Evolutionary conservation across 805 yeast genomes (phyloP).

Genomic region (Suhomyces vadensis): DNA sequence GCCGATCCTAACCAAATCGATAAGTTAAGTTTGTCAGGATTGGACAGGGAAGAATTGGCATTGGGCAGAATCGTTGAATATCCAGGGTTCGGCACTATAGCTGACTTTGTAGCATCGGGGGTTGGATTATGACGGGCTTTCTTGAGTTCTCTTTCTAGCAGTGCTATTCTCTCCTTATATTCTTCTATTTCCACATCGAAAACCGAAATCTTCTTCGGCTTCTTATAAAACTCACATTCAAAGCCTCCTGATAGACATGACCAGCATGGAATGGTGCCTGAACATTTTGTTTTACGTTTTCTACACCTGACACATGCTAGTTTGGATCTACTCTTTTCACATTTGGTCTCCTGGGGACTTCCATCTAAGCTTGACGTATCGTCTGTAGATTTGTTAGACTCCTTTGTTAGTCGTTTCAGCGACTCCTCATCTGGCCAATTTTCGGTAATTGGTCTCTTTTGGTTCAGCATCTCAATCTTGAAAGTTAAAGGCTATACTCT

Average conservation of each 20-base stretch:
- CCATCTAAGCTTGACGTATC: neutral
- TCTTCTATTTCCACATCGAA: conserved; percentile 25
- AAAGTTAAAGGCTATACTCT: too few relatives aligned
- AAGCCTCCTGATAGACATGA: conserved; percentile 16
- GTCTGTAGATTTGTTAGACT: neutral
- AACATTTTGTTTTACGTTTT: conserved; percentile 29
- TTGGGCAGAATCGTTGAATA: neutral
- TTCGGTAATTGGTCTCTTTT: neutral
- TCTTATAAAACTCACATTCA: conserved; percentile 24
- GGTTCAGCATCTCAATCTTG: neutral
- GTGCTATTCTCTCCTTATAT: conserved; percentile 16
- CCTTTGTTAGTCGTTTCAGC: neutral
- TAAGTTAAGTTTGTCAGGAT: conserved; percentile 13
- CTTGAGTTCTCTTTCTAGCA: conserved; percentile 10
- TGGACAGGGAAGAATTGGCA: neutral
- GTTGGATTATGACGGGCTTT: neutral
- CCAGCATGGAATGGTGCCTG: conserved; percentile 26
- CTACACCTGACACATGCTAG: conserved; percentile 28
- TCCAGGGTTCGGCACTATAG: neutral
- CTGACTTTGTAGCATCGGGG: neutral
- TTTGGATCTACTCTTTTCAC: conserved; percentile 7
- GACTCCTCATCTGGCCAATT: neutral
- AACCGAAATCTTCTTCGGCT: conserved; percentile 20
- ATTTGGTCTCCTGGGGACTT: neutral
- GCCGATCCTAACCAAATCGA: conserved; percentile 26